phyloP scores from a whole-genome alignment of 805 yeast genomes.

The Starmerella tilneyi region DNA sequence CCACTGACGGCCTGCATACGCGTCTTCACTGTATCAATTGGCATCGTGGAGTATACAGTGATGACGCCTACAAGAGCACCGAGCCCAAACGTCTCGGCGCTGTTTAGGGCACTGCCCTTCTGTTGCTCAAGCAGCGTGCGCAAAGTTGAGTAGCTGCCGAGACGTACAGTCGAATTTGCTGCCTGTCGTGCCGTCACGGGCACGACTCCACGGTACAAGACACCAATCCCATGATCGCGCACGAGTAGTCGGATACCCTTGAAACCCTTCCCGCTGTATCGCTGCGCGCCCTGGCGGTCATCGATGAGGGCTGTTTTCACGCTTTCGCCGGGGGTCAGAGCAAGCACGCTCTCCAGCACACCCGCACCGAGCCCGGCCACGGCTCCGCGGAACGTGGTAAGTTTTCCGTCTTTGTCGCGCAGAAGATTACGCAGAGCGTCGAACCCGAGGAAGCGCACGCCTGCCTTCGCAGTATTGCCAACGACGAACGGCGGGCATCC shows the following conservation, averaged over 20 bases:
- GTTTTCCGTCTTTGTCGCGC: slow-evolving; percentile 73
- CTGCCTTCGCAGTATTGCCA: slow-evolving; percentile 93
- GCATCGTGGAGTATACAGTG: slow-evolving; percentile 88
- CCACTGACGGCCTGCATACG: slow-evolving; percentile 93
- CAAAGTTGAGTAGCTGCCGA: slow-evolving; percentile 85
- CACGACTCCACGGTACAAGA: slow-evolving; percentile 76
- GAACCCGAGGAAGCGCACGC: slow-evolving; percentile 88
- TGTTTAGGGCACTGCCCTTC: slow-evolving; percentile 51
- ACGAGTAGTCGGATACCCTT: slow-evolving; percentile 57
- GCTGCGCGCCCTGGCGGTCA: slow-evolving; percentile 64
- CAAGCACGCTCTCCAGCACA: slow-evolving; percentile 75
- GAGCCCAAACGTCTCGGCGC: slow-evolving; percentile 70
- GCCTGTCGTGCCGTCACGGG: slow-evolving; percentile 96
- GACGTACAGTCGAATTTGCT: slow-evolving; percentile 85
- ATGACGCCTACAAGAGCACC: slow-evolving; percentile 84
- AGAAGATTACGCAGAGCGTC: slow-evolving; percentile 72
- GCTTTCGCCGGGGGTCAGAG: slow-evolving; percentile 95
- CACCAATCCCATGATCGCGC: slow-evolving; percentile 68
- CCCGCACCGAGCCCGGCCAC: slow-evolving; percentile 98
- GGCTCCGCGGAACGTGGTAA: slow-evolving; percentile 84
- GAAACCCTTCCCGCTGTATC: slow-evolving; percentile 48
- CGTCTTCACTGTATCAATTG: slow-evolving; percentile 88
- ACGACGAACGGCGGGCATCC: slow-evolving; percentile 96
- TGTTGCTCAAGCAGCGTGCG: slow-evolving; percentile 36
- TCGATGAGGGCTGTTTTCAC: slow-evolving; percentile 92